Base-by-base conservation (phyloP, 805 yeast genomes). In the Ogataea neopini region DNA sequence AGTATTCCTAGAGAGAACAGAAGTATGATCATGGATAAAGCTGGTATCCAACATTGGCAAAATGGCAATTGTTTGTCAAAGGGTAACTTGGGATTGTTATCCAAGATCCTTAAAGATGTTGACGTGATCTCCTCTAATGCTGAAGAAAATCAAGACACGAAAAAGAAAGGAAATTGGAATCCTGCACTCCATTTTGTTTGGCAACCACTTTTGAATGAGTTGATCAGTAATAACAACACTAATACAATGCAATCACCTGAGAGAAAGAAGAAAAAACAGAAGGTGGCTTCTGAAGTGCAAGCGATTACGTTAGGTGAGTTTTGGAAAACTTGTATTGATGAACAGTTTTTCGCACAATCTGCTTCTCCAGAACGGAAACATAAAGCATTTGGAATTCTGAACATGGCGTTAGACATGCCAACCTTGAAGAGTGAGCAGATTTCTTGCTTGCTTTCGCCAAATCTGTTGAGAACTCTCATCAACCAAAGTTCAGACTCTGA, bases 291-390 rank as follows among this genome's bases (percentile, higher is more conserved):
- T 23, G 52, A 57, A 18, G 11, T 45, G 8, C 63, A 54, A 11
- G 26, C 41, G 20, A 64, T 80, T 22, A 63, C 72, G 2, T 60
- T 80, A 34, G 63, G 71, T 7, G 94, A 87, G 45, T 90, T 92
- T 63, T 90, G 96, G 96, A 79, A 81, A 56, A 71, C 75, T 3
- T 83, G 81, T 5, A 78, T 92, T 13, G 97, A 92, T 61, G 94
- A 89, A 57, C 77, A 86, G 3, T 79, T 87, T 50, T 91, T 92
- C 56, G 73, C 87, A 4, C 81, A 80, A 30, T 80, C 83, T 53
- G 75, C 96, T 0, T 89, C 97, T 1, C 79, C 84, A 26, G 97
- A 91, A 64, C 74, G 96, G 48, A 92, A 91, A 63, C 87, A 76
- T 64, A 79, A 88, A 78, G 98, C 97, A 0, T 81, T 91, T 57